These are phyloP conservation scores for Calocera cornea DNA, from an alignment of 768 basidiomycete genomes.

Conservation along the genomic window DNA sequence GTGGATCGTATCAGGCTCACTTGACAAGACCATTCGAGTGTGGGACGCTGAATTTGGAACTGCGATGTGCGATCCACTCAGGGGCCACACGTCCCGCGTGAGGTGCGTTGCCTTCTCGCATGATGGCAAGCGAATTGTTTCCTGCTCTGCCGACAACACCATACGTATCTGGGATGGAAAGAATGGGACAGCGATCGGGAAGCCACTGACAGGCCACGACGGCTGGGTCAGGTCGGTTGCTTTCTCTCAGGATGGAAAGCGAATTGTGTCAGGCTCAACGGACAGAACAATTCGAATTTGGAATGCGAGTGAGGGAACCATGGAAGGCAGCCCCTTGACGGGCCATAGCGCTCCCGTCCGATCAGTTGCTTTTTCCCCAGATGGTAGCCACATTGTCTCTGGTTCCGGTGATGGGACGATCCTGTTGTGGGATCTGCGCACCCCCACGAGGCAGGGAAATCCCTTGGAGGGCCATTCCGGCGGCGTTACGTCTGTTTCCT, in stretches of 20 bases:
- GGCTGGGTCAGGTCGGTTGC: conserved; percentile 34
- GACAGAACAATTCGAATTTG: conserved; percentile 32
- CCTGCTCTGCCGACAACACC: too few species aligned
- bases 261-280: conserved; percentile 30
- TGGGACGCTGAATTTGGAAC: neutral
- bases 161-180: too few species aligned
- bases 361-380: conserved; percentile 2
- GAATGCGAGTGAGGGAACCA: conserved; percentile 13
- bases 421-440: neutral
- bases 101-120: too few species aligned
- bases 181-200: neutral
- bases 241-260: conserved; percentile 30
- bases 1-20: neutral
- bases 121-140: too few species aligned
- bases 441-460: neutral
- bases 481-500: neutral
- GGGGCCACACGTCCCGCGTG: neutral
- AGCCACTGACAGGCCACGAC: conserved; percentile 28
- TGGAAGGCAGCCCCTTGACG: neutral
- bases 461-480: neutral
- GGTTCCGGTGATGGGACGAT: neutral
- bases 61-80: neutral
- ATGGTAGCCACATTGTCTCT: conserved; percentile 12
- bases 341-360: neutral
- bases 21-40: conserved; percentile 1